Evolutionary conservation across 805 yeast genomes (phyloP), one percentile per base, ranked within the genome.

Genomic region (Wickerhamiella domercqiae): DNA sequence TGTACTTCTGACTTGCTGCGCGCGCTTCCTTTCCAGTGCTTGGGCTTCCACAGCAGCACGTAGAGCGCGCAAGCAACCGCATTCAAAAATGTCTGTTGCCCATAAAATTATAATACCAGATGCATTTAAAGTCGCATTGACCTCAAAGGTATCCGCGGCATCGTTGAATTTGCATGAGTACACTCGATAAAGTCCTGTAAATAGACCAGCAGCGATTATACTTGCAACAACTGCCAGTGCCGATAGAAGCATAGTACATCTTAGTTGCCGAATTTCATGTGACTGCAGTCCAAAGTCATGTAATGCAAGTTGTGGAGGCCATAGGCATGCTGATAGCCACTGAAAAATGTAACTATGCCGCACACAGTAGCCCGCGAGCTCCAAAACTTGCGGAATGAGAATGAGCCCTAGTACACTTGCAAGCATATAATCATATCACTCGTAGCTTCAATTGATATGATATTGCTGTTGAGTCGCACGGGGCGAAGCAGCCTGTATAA

Each of bases 101-200:
- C 87, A 80, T 6, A 71, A 58, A 34, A 76, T 56, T 2, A 73
- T 83, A 37, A 71, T 67, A 46, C 68, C 76, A 36, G 48, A 39
- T 15, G 60, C 57, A 24, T 71, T 68, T 36, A 80, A 49, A 28
- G 53, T 51, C 2, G 81, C 69, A 28, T 56, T 53, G 34, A 76
- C 64, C 13, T 93, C 93, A 47, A 62, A 73, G 2, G 54, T 52
- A 2, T 49, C 53, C 11, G 57, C 56, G 22, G 61, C 58, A 24
- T 70, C 57, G 48, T 76, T 71, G 59, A 81, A 63, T 38, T 67
- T 61, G 9, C 61, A 56, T 41, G 66, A 57, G 42, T 75, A 63
- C 39, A 63, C 63, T 4, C 59, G 39, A 59, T 61, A 77, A n/a
- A 69, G 61, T n/a, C 75, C 90, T 0, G 87, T 78, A 20, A 77